Conservation (phyloP, 192 early-diverging fungal species). For the Backusella mclennaniae region DNA sequence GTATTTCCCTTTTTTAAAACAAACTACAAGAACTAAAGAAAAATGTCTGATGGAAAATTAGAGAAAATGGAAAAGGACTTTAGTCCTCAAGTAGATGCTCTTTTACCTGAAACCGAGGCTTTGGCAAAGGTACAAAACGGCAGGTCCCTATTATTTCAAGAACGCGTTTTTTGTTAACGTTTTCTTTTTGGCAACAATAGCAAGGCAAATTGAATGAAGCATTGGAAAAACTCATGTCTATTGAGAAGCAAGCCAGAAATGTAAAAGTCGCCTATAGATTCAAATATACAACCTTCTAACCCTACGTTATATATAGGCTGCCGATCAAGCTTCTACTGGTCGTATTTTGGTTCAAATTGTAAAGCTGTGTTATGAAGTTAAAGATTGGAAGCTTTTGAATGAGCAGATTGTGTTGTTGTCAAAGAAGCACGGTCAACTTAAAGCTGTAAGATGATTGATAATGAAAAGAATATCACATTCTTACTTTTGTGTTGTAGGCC, state of each 20-base stretch:
- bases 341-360: conserved; percentile 83
- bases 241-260: conserved; percentile 96
- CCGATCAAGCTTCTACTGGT: conserved; percentile 87
- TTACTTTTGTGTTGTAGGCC: conserved; percentile 56
- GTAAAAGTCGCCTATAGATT: conserved; percentile 41
- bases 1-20: not conserved
- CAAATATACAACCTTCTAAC: not conserved
- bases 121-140: conserved; percentile 54
- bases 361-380: conserved; percentile 64
- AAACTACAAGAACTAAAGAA: not conserved
- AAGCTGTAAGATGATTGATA: conserved; percentile 52
- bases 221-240: conserved; percentile 78
- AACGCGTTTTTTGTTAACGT: not conserved
- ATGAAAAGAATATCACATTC: not conserved
- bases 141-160: not conserved
- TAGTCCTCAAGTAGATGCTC: conserved; percentile 71
- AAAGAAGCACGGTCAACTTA: conserved; percentile 98
- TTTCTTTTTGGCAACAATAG: conserved; percentile 31
- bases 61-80: conserved; percentile 95
- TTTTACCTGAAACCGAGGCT: conserved; percentile 76
- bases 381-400: conserved; percentile 89
- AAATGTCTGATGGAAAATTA: conserved; percentile 51
- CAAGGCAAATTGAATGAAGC: conserved; percentile 75
- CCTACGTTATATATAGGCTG: conserved; percentile 49
- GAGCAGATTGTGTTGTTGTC: conserved; percentile 88